Percentiles rank a stretch among this genome's conserved stretches.
phyloP scores from a whole-genome alignment of 495 filamentous ascomycete species.

The Aspergillus taichungensis region DNA sequence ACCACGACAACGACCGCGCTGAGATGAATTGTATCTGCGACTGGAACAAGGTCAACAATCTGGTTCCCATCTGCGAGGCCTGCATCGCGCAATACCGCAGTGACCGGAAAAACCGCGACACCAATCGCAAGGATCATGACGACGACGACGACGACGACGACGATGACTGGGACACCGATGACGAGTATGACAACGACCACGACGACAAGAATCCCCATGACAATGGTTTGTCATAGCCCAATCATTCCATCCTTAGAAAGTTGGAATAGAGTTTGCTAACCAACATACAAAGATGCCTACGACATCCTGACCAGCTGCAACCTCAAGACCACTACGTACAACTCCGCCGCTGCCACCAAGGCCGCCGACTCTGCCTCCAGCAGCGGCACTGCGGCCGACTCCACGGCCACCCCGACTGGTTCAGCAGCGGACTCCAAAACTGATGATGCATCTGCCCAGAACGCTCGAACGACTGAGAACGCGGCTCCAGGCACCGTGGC shows the following conservation, averaged over 20 bases:
- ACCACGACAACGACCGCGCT: conserved; percentile 20
- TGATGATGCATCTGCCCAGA: background rate
- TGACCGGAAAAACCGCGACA: conserved; percentile 5
- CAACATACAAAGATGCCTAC: conserved; percentile 18
- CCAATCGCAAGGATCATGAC: conserved; percentile 9
- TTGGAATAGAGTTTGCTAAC: conserved; percentile 1
- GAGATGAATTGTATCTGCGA: conserved; percentile 28
- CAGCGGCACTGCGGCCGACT: conserved; percentile 3
- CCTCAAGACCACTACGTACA: conserved; percentile 24
- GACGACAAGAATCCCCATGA: conserved; percentile 13
- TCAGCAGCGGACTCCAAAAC: conserved; percentile 1
- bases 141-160: conserved; percentile 8
- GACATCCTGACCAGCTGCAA: conserved; percentile 26
- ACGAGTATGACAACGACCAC: conserved; percentile 6
- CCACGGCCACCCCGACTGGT: background rate
- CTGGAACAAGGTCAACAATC: conserved; percentile 16
- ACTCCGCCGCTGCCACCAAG: conserved; percentile 14
- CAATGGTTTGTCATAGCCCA: conserved; percentile 10
- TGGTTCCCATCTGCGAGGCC: conserved; percentile 28
- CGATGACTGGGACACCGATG: conserved; percentile 3
- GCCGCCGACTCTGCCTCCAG: conserved; percentile 12
- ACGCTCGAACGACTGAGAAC: conserved; percentile 10
- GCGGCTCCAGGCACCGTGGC: conserved; percentile 10
- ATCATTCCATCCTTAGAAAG: background rate
- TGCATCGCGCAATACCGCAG: conserved; percentile 24